Percentiles rank a stretch among this genome's conserved stretches.
These are phyloP conservation scores for Ustilago lituana DNA, from an alignment of 1,284 basidiomycete genomes.

Conservation along the genomic window DNA sequence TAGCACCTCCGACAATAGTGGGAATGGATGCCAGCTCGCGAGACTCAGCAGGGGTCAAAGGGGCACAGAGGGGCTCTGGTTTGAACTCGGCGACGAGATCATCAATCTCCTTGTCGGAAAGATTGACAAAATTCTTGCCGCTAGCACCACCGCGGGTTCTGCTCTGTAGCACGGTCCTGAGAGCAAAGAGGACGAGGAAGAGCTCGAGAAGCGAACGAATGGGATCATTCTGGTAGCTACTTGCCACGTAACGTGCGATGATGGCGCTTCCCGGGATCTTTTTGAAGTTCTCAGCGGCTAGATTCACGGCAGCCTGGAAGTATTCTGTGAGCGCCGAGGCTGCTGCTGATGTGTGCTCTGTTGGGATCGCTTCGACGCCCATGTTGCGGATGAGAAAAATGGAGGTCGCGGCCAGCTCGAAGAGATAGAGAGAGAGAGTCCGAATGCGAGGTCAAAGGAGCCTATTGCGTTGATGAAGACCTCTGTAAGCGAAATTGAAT, in stretches of 20 bases:
- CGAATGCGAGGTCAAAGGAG: no score
- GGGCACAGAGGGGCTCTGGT: slow-evolving; percentile 83
- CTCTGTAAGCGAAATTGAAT: no score
- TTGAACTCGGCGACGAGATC: slow-evolving; percentile 95
- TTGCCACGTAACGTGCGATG: slow-evolving; percentile 85
- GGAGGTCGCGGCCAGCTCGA: no score
- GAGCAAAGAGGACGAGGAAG: slow-evolving; percentile 82
- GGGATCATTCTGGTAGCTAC: slow-evolving; percentile 79
- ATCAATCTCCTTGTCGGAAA: slow-evolving; percentile 94
- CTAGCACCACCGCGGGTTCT: slow-evolving; percentile 85
- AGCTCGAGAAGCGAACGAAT: slow-evolving; percentile 90
- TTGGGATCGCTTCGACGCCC: slow-evolving; percentile 18
- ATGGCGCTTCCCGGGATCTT: slow-evolving; percentile 86
- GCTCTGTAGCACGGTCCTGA: slow-evolving; percentile 86
- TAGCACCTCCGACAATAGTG: slow-evolving; percentile 81
- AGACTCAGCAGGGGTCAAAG: slow-evolving; percentile 74
- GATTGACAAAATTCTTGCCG: slow-evolving; percentile 87
- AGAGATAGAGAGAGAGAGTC: no score
- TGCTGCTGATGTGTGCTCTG: slow-evolving; percentile 20
- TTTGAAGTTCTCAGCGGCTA: slow-evolving; percentile 55
- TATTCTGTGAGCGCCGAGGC: slow-evolving; percentile 35
- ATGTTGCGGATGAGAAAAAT: neutral
- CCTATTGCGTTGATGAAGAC: no score
- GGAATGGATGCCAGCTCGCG: slow-evolving; percentile 80
- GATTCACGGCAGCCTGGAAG: slow-evolving; percentile 16